Base-by-base conservation (phyloP, 1,284 basidiomycete species). In the Phaffia rhodozyma region DNA sequence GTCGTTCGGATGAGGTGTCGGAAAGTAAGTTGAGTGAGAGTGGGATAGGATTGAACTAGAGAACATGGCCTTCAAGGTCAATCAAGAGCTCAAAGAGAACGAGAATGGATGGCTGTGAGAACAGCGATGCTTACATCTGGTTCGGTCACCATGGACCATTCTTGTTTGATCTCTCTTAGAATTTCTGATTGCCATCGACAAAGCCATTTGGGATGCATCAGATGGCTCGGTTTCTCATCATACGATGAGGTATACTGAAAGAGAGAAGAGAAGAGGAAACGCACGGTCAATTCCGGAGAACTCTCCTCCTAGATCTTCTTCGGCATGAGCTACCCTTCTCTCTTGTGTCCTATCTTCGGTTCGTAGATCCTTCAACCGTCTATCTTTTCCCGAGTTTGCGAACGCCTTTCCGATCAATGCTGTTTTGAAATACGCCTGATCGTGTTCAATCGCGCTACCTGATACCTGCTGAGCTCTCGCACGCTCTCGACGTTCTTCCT, bases 41-140 rank as follows among this genome's bases (percentile, higher is more conserved):
- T 69, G 93, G 87, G 34, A 94, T 90, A 32, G 87, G 86, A 71
- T 93, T 93, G 76, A 96, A 97, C 87, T 91, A 69, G 34, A 59
- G 58, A 65, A 49, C 65, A 48, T 23, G 34, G 18, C 55, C 43
- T 43, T 63, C 54, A 27, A 67, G 56, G 60, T 63, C 66, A 48
- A 50, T 38, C n/a, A 51, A 43, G 32, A n/a, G 16, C 23, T 34
- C 60, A 32, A 66, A 60, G 23, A 16, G 32, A 52, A 23, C 66
- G 32, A 49, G 62, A 34, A 32, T 55, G 56, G 25, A 54, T 52
- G 52, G 52, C 58, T 43, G 60, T 58, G 49, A 38, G 56, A 63
- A 68, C 61, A 34, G 38, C 66, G 38, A n/a, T 43, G 71, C 84
- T 78, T 74, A 90, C 89, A 73, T 92, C 87, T 55, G 86, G 83